A percentile compares a stretch with the other conserved stretches of the same genome.
Conservation (phyloP, 306 rosid genomes). For the Cucumis cinereus region DNA sequence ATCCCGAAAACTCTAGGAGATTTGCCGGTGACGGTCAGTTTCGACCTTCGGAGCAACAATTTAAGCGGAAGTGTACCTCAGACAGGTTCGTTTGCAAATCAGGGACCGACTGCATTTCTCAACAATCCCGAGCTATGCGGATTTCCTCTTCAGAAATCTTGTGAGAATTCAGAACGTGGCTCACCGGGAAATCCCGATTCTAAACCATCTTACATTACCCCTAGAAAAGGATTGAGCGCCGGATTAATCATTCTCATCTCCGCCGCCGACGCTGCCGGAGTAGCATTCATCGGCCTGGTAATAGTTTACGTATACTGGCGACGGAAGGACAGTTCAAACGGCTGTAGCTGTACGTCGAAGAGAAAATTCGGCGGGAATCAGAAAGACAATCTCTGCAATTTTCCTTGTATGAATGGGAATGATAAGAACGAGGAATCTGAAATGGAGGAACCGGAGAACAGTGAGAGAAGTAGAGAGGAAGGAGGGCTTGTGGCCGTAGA, state of each 20-base stretch:
- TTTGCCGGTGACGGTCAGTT: conserved; percentile 65
- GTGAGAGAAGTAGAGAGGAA: conserved; percentile 32
- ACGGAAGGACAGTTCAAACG: conserved; percentile 47
- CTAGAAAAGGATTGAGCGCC: conserved; percentile 45
- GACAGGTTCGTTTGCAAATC: conserved; percentile 79
- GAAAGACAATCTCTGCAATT: conserved; percentile 18
- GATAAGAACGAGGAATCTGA: conserved; percentile 61
- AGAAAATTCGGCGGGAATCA: conserved; percentile 45
- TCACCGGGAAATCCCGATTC: conserved; percentile 30
- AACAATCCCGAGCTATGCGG: conserved; percentile 69
- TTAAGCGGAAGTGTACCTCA: conserved; percentile 84
- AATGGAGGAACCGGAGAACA: conserved; percentile 39
- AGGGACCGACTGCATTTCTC: conserved; percentile 92
- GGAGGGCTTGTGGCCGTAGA: conserved; percentile 88
- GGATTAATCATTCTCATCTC: conserved; percentile 68
- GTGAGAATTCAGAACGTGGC: conserved; percentile 27
- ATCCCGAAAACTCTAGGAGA: conserved; percentile 62
- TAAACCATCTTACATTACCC: conserved; percentile 4
- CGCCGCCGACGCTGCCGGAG: conserved; percentile 73
- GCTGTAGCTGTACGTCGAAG: conserved; percentile 71
- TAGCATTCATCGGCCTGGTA: conserved; percentile 60
- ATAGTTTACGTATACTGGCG: conserved; percentile 78
- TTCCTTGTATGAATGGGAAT: conserved; percentile 38
- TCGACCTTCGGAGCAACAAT: conserved; percentile 68
- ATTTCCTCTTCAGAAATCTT: conserved; percentile 65